Percentiles rank a stretch among this genome's conserved stretches.
These are phyloP conservation scores for Saccharomyces hybrid DNA, from an alignment of 1,139 yeast genomes.

Conservation along the genomic window DNA sequence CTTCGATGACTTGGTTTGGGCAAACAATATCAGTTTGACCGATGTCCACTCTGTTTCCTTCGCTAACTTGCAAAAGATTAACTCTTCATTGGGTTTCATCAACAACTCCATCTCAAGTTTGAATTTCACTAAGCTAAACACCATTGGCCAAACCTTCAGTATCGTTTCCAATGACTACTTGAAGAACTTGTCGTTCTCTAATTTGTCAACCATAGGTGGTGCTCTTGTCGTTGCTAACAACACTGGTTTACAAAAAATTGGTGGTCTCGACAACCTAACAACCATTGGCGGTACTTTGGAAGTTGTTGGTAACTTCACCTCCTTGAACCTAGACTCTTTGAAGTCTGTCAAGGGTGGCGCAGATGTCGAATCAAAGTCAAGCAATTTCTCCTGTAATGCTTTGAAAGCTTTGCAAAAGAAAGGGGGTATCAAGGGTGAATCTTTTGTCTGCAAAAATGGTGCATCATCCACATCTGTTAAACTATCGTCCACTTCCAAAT, in stretches of 20 bases:
- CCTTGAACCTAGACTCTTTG: conserved; percentile 68
- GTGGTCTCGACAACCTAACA: conserved; percentile 66
- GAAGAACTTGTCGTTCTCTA: conserved; percentile 60
- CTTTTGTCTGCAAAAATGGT: conserved; percentile 74
- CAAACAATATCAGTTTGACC: conserved; percentile 79
- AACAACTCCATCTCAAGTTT: conserved; percentile 55
- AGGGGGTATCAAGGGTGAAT: conserved; percentile 86
- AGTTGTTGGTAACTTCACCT: conserved; percentile 70
- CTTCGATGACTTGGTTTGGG: conserved; percentile 68
- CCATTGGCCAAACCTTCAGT: conserved; percentile 76
- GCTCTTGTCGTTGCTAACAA: conserved; percentile 84
- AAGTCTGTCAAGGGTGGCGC: conserved; percentile 88
- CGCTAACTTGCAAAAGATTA: conserved; percentile 59
- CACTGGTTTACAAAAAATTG: conserved; percentile 55
- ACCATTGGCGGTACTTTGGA: conserved; percentile 83
- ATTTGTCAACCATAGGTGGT: conserved; percentile 72
- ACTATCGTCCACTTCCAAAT: conserved; percentile 32
- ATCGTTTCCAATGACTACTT: conserved; percentile 67
- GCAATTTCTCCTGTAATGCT: conserved; percentile 71
- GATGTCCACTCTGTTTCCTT: conserved; percentile 67
- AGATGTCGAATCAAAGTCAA: conserved; percentile 60
- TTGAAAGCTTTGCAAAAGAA: conserved; percentile 60
- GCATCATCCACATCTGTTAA: conserved; percentile 49
- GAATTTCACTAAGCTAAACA: conserved; percentile 46
- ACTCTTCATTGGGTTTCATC: conserved; percentile 74